phyloP scores from a whole-genome alignment of 2,329 filamentous ascomycete genomes.

The Aspergillus caelatus region DNA sequence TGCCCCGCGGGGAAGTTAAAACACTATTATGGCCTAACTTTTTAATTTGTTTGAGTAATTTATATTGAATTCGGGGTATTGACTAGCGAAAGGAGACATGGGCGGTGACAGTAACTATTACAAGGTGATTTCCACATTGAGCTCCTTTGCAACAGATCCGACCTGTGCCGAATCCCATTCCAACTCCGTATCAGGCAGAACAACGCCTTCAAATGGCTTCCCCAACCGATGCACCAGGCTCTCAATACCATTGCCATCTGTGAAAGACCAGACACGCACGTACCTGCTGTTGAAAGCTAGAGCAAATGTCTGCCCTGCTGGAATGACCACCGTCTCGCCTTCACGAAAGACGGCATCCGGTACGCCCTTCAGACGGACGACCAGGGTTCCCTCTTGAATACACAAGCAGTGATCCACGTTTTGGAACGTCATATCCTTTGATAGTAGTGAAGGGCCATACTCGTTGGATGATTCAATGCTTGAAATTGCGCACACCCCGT shows the following conservation, averaged over 20 bases:
- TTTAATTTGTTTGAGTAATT: background rate
- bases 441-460: constrained; percentile 42
- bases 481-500: constrained; percentile 56
- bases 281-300: constrained; percentile 51
- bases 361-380: constrained; percentile 43
- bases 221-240: constrained; percentile 47
- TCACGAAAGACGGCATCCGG: constrained; percentile 42
- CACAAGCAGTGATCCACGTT: constrained; percentile 57
- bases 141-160: constrained; percentile 18
- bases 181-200: constrained; percentile 43
- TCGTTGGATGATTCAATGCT: constrained; percentile 51
- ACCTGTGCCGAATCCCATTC: constrained; percentile 28
- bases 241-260: constrained; percentile 55
- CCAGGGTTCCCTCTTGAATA: constrained; percentile 51
- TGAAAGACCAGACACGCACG: constrained; percentile 53
- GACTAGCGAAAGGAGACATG: background rate
- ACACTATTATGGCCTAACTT: background rate
- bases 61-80: background rate
- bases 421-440: constrained; percentile 46
- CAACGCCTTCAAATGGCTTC: constrained; percentile 33
- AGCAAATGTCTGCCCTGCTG: constrained; percentile 50
- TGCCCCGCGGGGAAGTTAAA: background rate
- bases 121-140: constrained; percentile 23
- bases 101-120: background rate
- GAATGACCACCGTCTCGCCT: constrained; percentile 54